Conservation (phyloP, 1,284 basidiomycete species). For the Moniliella sp. region DNA sequence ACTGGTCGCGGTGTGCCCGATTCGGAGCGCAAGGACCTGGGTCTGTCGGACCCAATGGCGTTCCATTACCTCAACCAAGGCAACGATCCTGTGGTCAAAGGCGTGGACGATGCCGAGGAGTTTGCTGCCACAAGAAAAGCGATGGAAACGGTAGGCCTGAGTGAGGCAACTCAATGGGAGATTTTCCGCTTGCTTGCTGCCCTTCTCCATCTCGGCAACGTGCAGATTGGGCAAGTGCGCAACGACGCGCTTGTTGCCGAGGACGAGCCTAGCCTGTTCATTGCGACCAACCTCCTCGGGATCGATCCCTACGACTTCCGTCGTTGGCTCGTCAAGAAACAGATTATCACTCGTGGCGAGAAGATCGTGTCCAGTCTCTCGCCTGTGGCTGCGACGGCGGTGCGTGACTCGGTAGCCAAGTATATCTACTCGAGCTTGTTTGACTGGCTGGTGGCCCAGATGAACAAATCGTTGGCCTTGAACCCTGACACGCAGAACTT, state of each 20-base stretch:
- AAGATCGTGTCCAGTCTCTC: slow-evolving; percentile 77
- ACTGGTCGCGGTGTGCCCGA: slow-evolving; percentile 85
- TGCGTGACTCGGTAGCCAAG: slow-evolving; percentile 87
- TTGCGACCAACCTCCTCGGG: slow-evolving; percentile 72
- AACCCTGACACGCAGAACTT: slow-evolving; percentile 60
- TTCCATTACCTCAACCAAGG: slow-evolving; percentile 88
- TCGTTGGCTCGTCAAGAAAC: slow-evolving; percentile 96
- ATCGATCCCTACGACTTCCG: slow-evolving; percentile 81
- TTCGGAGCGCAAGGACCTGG: slow-evolving; percentile 83
- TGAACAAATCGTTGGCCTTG: slow-evolving; percentile 84
- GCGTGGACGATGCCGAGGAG: slow-evolving; percentile 86
- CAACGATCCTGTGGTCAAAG: slow-evolving; percentile 56
- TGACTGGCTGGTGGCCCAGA: slow-evolving; percentile 90
- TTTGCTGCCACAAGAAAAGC: slow-evolving; percentile 81
- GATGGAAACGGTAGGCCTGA: slow-evolving; percentile 83
- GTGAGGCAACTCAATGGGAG: slow-evolving; percentile 89
- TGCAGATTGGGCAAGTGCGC: slow-evolving; percentile 61
- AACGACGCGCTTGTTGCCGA: slow-evolving; percentile 68
- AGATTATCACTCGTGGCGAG: slow-evolving; percentile 77
- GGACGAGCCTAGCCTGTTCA: slow-evolving; percentile 55
- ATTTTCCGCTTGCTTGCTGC: slow-evolving; percentile 85
- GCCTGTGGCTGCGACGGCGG: slow-evolving; percentile 73
- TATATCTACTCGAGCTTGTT: slow-evolving; percentile 96
- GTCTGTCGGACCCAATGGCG: slow-evolving; percentile 60
- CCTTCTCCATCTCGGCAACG: slow-evolving; percentile 83